Percentiles rank a stretch among this genome's conserved stretches.
Conservation (phyloP, 768 basidiomycete species). For the Mycena rosella region DNA sequence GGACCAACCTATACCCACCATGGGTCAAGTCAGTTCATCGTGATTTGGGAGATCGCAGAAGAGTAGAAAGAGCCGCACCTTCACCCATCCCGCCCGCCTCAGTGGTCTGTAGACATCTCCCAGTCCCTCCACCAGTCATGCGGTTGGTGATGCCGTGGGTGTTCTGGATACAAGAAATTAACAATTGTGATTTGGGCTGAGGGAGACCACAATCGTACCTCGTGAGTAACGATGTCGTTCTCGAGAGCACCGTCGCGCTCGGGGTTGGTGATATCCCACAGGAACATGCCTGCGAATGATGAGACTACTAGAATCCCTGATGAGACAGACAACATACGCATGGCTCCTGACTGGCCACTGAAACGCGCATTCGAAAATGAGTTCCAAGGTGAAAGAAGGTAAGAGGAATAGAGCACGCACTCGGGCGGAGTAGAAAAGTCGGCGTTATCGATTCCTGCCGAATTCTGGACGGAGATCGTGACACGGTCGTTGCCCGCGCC, state of each 20-base stretch:
- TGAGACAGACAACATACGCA: conserved; percentile 44
- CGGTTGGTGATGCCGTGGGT: conserved; percentile 19
- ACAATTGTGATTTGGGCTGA: too few species aligned
- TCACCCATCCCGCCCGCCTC: conserved; percentile 51
- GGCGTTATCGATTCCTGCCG: neutral
- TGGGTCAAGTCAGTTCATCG: too few species aligned
- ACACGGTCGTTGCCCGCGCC: conserved; percentile 2
- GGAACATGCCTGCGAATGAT: conserved; percentile 49
- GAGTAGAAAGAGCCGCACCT: neutral
- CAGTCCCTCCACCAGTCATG: conserved; percentile 18
- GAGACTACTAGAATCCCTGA: too few species aligned
- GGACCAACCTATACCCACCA: conserved; percentile 64
- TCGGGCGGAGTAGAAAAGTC: conserved; percentile 1
- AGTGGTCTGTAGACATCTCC: neutral
- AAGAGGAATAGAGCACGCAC: neutral
- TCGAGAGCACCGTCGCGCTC: conserved; percentile 74
- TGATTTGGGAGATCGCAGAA: too few species aligned
- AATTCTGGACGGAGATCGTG: conserved; percentile 2
- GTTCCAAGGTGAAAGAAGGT: neutral
- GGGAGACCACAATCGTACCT: too few species aligned
- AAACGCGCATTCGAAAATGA: neutral
- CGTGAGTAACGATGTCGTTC: conserved; percentile 68
- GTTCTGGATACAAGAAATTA: too few species aligned
- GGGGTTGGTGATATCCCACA: conserved; percentile 56
- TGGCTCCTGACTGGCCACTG: conserved; percentile 55